Percentiles rank a stretch among this genome's conserved stretches.
These are phyloP conservation scores for Gnomoniopsis sp. DNA, from an alignment of 2,329 filamentous ascomycete species.

Conservation along the genomic window DNA sequence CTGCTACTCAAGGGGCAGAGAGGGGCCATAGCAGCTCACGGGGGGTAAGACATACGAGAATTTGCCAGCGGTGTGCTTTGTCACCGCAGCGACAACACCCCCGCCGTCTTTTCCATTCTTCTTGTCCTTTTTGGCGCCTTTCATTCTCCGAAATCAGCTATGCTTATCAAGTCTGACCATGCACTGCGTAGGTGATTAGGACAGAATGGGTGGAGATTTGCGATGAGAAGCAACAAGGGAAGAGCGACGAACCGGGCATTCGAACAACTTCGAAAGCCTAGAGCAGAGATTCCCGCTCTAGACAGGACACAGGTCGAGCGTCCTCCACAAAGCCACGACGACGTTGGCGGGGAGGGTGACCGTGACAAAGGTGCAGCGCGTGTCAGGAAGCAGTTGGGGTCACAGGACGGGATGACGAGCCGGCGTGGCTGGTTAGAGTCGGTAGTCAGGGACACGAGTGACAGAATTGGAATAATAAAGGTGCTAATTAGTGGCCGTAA, in stretches of 20 bases:
- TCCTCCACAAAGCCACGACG: slow-evolving; percentile 13
- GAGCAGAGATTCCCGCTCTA: slow-evolving; percentile 18
- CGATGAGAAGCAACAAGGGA: slow-evolving; percentile 1
- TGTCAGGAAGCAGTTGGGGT: slow-evolving; percentile 7
- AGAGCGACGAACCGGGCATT: slow-evolving; percentile 18
- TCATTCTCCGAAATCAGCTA: slow-evolving; percentile 20
- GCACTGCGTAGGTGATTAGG: neutral
- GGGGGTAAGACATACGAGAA: slow-evolving; percentile 41
- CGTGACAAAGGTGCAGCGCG: slow-evolving; percentile 15
- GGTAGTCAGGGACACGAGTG: slow-evolving; percentile 7
- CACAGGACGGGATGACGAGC: slow-evolving; percentile 11
- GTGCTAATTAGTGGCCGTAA: slow-evolving; percentile 4
- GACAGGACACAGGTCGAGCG: slow-evolving; percentile 12
- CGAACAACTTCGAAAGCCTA: slow-evolving; percentile 13
- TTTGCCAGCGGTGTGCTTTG: slow-evolving; percentile 49
- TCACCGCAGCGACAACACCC: slow-evolving; percentile 51
- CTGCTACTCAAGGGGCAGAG: slow-evolving; percentile 21
- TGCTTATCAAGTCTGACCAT: slow-evolving; percentile 2
- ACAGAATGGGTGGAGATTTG: neutral
- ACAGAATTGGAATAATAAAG: slow-evolving; percentile 5
- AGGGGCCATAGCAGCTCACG: slow-evolving; percentile 14
- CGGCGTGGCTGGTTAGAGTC: slow-evolving; percentile 2
- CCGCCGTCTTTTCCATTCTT: slow-evolving; percentile 54
- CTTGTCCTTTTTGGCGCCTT: slow-evolving; percentile 48
- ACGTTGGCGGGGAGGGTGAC: slow-evolving; percentile 1